Conservation (phyloP, 768 basidiomycete species). For the Crassisporium funariophilum region DNA sequence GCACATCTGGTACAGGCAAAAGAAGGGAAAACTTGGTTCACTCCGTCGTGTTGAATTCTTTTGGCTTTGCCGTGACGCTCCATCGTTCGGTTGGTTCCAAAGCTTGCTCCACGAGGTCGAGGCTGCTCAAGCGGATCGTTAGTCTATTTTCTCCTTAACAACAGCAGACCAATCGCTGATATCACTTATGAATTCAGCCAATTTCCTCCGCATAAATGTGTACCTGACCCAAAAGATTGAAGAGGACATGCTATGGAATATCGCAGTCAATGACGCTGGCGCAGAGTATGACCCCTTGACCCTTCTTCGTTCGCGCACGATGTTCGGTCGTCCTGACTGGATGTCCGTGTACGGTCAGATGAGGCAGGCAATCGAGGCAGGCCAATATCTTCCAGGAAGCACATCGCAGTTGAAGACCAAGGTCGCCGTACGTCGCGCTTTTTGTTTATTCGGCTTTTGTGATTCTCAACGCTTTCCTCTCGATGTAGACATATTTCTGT, state of each 20-base stretch:
- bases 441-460: neutral
- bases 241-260: constrained; percentile 91
- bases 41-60: constrained; percentile 92
- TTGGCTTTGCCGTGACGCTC: constrained; percentile 92
- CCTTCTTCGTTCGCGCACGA: constrained; percentile 82
- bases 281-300: constrained; percentile 90
- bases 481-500: constrained; percentile 80
- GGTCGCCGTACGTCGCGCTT: constrained; percentile 68
- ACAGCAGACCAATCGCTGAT: constrained; percentile 12
- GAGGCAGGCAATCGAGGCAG: constrained; percentile 76
- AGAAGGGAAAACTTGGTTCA: constrained; percentile 71
- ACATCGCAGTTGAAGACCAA: constrained; percentile 80
- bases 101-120: constrained; percentile 86
- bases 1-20: constrained; percentile 94
- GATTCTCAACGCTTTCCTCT: constrained; percentile 7
- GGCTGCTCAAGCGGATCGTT: constrained; percentile 85
- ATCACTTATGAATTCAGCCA: constrained; percentile 50
- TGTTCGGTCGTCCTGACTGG: constrained; percentile 94
- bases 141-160: constrained; percentile 32
- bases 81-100: constrained; percentile 99
- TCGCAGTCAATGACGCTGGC: constrained; percentile 84
- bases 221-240: constrained; percentile 86
- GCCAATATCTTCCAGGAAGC: constrained; percentile 79
- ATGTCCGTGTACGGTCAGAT: constrained; percentile 76
- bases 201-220: constrained; percentile 90